A percentile compares a stretch with the other conserved stretches of the same genome.
phyloP scores from a whole-genome alignment of 2,329 filamentous ascomycete species.

The Neofusicoccum parvum region DNA sequence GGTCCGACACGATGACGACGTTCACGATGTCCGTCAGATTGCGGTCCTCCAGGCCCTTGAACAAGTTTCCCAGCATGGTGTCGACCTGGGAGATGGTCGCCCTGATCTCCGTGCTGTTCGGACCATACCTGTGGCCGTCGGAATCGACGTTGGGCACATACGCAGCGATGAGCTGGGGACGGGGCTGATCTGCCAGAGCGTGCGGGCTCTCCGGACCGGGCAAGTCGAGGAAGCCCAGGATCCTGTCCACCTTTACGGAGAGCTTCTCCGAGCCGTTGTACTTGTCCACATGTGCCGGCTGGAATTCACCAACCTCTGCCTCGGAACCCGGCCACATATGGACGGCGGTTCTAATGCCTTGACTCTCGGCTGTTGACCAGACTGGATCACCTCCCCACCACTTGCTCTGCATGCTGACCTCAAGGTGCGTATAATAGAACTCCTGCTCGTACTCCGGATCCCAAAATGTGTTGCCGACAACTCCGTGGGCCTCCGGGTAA shows the following conservation, averaged over 20 bases:
- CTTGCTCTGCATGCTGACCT: constrained; percentile 75
- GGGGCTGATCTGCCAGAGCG: constrained; percentile 52
- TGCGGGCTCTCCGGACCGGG: constrained; percentile 68
- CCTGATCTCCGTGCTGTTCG: constrained; percentile 90
- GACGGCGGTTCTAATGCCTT: constrained; percentile 76
- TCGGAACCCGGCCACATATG: constrained; percentile 99
- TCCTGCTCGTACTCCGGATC: constrained; percentile 75
- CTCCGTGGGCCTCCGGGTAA: constrained; percentile 88
- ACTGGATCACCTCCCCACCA: constrained; percentile 97
- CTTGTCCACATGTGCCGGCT: constrained; percentile 80
- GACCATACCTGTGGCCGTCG: constrained; percentile 85
- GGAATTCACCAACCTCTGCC: constrained; percentile 73
- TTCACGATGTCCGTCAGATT: constrained; percentile 92
- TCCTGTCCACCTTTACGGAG: constrained; percentile 72
- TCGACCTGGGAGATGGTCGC: constrained; percentile 79
- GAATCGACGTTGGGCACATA: constrained; percentile 93
- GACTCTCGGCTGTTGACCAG: constrained; percentile 88
- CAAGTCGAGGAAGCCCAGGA: constrained; percentile 81
- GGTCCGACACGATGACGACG: constrained; percentile 92
- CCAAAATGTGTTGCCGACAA: constrained; percentile 95
- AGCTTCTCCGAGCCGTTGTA: constrained; percentile 80
- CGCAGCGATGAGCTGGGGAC: constrained; percentile 88
- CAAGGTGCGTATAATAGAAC: constrained; percentile 84
- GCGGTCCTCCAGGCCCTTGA: constrained; percentile 73
- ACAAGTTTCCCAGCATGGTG: constrained; percentile 74